Percentiles rank a stretch among this genome's conserved stretches.
Conservation (phyloP, 257 asterid genomes). For the Anisodus acutangulus region DNA sequence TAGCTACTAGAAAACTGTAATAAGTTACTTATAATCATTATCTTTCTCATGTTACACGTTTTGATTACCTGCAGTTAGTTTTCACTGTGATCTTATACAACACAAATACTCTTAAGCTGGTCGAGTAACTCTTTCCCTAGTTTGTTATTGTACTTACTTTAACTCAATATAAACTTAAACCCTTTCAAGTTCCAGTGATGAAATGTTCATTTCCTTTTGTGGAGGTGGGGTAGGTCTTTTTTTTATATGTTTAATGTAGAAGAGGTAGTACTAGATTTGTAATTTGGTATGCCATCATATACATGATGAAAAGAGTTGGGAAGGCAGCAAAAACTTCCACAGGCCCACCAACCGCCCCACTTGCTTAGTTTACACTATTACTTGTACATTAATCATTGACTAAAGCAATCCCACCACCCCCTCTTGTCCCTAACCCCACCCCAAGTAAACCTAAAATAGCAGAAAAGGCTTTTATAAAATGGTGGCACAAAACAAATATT, state of each 20-base stretch:
- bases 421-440: not conserved
- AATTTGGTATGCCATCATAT: conserved; percentile 23
- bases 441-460: not conserved
- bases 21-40: not conserved
- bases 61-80: no score
- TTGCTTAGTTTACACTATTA: conserved; percentile 71
- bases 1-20: no score
- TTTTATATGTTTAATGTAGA: not conserved
- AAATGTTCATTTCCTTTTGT: not conserved
- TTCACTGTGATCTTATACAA: no score
- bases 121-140: no score
- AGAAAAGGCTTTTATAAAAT: not conserved
- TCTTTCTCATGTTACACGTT: not conserved
- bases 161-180: not conserved
- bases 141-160: not conserved
- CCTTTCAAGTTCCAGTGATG: not conserved
- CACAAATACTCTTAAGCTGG: no score
- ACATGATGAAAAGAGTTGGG: conserved; percentile 46
- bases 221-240: not conserved
- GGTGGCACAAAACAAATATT: not conserved
- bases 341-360: conserved; percentile 87
- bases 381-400: conserved; percentile 41
- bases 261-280: conserved; percentile 5
- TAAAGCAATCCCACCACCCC: conserved; percentile 44
- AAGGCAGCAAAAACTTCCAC: conserved; percentile 44